These are phyloP conservation scores for Penicillium samsonianum DNA, from an alignment of 495 filamentous ascomycete genomes.

Conservation along the genomic window DNA sequence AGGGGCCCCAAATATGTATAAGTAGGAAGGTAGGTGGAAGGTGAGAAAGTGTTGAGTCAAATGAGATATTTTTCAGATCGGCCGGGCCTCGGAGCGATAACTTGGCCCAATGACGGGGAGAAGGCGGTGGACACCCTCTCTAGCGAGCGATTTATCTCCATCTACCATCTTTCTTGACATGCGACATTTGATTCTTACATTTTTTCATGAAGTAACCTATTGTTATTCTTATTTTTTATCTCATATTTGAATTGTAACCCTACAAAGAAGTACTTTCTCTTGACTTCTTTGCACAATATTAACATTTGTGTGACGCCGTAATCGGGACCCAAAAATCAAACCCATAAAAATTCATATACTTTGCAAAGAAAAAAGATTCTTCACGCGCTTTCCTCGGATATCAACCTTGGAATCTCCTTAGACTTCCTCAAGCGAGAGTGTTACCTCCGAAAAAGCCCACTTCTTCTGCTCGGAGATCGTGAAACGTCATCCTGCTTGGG, in stretches of 20 bases:
- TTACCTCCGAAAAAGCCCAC: conserved; percentile 20
- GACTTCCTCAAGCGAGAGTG: conserved; percentile 7
- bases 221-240: not conserved
- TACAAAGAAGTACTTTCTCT: not conserved
- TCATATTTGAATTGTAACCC: no score
- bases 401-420: conserved; percentile 9
- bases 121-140: conserved; percentile 17
- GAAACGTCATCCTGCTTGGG: conserved; percentile 28
- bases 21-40: conserved; percentile 16
- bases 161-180: conserved; percentile 4
- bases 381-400: not conserved
- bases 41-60: conserved; percentile 22
- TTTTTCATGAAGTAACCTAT: not conserved
- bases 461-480: conserved; percentile 13
- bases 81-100: conserved; percentile 33
- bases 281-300: not conserved
- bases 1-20: conserved; percentile 18
- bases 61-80: conserved; percentile 33
- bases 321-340: not conserved
- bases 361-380: not conserved
- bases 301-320: conserved; percentile 1
- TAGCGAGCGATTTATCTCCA: conserved; percentile 19
- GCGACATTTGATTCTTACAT: not conserved
- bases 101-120: conserved; percentile 16
- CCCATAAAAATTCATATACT: no score